A percentile compares a stretch with the other conserved stretches of the same genome.
These are phyloP conservation scores for Azolla pinnata DNA, from an alignment of 75 land plant genomes.

Conservation along the genomic window DNA sequence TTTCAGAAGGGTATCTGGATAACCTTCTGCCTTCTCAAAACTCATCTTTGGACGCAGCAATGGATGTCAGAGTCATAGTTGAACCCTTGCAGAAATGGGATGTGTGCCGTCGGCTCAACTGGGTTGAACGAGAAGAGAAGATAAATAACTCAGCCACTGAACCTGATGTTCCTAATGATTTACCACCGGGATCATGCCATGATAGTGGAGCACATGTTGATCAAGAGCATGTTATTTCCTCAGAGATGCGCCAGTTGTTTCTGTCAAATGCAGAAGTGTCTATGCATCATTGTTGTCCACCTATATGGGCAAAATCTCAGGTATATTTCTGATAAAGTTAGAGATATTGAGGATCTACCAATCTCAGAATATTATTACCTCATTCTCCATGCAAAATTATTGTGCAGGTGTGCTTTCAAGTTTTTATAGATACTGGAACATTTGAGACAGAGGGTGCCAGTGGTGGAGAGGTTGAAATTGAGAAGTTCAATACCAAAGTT, in stretches of 20 bases:
- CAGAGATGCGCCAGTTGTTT: constrained; percentile 54
- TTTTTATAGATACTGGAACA: constrained; percentile 27
- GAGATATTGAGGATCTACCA: not conserved
- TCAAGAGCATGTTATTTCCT: constrained; percentile 32
- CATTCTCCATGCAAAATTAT: not conserved
- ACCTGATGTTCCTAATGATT: constrained; percentile 21
- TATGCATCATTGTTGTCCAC: constrained; percentile 49
- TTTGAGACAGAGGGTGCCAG: constrained; percentile 11
- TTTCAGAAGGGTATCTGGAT: constrained; percentile 10
- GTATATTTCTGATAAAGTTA: constrained; percentile 20
- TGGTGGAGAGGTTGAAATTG: constrained; percentile 70
- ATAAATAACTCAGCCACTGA: constrained; percentile 44
- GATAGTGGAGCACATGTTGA: not conserved
- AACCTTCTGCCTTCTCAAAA: constrained; percentile 6
- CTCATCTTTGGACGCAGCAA: constrained; percentile 9
- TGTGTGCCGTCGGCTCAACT: constrained; percentile 49
- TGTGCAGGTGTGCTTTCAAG: constrained; percentile 64
- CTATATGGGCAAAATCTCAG: constrained; percentile 76
- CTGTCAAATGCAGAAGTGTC: constrained; percentile 85
- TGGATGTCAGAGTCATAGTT: constrained; percentile 38
- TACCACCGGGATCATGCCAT: constrained; percentile 6
- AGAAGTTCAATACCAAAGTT: constrained; percentile 41
- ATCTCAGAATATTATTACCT: not conserved
- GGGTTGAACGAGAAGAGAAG: constrained; percentile 60
- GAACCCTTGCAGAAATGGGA: constrained; percentile 92